phyloP scores from a whole-genome alignment of 2,329 filamentous ascomycete genomes.

The Ceratocystis alfenasii region DNA sequence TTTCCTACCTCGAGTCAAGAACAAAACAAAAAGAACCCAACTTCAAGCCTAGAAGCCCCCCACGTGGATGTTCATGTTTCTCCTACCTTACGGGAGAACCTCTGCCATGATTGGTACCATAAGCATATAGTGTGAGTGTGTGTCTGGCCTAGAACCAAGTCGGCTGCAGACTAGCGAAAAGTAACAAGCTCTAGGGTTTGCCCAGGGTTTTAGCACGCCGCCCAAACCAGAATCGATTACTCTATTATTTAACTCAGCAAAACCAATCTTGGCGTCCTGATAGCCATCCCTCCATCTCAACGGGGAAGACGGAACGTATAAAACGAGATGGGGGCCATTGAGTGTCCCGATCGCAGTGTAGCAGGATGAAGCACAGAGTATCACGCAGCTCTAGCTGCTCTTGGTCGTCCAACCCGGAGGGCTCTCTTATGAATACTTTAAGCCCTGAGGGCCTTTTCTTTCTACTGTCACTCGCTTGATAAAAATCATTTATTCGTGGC shows the following conservation, averaged over 20 bases:
- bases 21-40: too few species aligned
- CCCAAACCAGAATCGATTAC: neutral
- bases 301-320: neutral
- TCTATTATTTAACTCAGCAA: neutral
- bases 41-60: neutral
- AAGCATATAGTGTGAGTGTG: too few species aligned
- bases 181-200: neutral
- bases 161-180: neutral
- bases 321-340: neutral
- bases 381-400: neutral
- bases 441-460: neutral
- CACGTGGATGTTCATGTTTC: neutral
- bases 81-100: too few species aligned
- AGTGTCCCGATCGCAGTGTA: neutral
- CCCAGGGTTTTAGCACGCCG: neutral
- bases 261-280: neutral
- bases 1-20: neutral
- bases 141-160: too few species aligned
- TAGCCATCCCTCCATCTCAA: neutral
- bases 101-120: too few species aligned
- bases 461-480: neutral
- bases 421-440: neutral
- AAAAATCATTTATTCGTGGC: neutral
- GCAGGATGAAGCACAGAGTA: neutral
- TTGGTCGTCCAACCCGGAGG: neutral